These are phyloP conservation scores for Coemansia sp. DNA, from an alignment of 192 early-diverging fungal genomes.

Conservation along the genomic window DNA sequence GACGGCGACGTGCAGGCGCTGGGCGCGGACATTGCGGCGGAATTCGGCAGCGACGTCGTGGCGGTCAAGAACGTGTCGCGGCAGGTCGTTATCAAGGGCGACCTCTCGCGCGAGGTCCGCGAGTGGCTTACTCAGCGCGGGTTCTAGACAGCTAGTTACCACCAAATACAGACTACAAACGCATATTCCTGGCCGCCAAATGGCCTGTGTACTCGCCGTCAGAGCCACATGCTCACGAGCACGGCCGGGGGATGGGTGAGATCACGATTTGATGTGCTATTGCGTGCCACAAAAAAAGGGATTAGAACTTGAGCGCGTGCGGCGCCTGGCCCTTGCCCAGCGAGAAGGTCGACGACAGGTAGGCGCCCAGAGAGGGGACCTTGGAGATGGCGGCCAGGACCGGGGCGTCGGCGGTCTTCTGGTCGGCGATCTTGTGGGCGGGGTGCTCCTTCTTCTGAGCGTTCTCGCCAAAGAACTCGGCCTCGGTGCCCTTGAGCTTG, in stretches of 20 bases:
- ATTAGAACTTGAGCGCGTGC: conserved; percentile 95
- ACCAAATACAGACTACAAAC: neutral
- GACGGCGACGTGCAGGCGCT: conserved; percentile 59
- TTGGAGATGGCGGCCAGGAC: conserved; percentile 76
- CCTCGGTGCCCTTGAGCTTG: conserved; percentile 76
- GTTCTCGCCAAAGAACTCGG: conserved; percentile 80
- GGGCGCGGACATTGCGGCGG: conserved; percentile 15
- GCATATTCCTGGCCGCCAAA: too few relatives aligned
- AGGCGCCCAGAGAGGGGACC: conserved; percentile 79
- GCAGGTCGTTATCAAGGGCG: conserved; percentile 56
- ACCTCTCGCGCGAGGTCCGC: conserved; percentile 43
- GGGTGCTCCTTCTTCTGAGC: conserved; percentile 74
- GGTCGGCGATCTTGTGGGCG: conserved; percentile 75
- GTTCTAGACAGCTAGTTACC: conserved; percentile 42
- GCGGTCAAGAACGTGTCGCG: conserved; percentile 39
- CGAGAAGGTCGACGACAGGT: conserved; percentile 84
- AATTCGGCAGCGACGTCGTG: conserved; percentile 17
- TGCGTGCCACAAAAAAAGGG: too few relatives aligned
- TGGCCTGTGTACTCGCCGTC: too few relatives aligned
- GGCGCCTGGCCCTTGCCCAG: conserved; percentile 95
- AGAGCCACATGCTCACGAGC: too few relatives aligned
- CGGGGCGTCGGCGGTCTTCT: conserved; percentile 85
- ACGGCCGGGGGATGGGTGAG: too few relatives aligned
- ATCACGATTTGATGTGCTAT: too few relatives aligned
- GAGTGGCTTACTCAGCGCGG: conserved; percentile 54